Conservation (phyloP, 2,329 filamentous ascomycete genomes). For the Bipolaris sorokiniana region DNA sequence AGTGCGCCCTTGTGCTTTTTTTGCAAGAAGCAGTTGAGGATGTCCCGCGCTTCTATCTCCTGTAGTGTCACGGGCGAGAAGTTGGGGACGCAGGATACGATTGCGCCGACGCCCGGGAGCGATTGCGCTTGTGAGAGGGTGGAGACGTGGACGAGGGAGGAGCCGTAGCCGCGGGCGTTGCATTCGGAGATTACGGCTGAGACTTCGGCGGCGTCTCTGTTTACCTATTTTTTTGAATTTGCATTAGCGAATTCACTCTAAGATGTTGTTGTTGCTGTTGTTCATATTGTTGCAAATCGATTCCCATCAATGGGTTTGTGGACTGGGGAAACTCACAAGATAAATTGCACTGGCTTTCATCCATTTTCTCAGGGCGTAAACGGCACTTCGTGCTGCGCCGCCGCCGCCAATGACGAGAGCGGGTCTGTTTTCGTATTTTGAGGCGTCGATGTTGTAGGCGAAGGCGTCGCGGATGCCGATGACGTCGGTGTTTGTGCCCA, state of each 20-base stretch:
- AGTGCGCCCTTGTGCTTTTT: constrained; percentile 68
- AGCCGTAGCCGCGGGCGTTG: constrained; percentile 63
- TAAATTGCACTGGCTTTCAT: constrained; percentile 73
- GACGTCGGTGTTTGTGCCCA: constrained; percentile 83
- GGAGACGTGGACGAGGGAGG: constrained; percentile 65
- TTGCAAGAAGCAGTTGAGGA: constrained; percentile 59
- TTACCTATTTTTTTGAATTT: constrained; percentile 52
- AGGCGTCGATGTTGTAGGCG: constrained; percentile 54
- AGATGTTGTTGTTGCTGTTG: too few species aligned
- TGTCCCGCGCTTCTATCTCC: constrained; percentile 65
- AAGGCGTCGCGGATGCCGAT: constrained; percentile 79
- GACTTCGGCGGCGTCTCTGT: constrained; percentile 72
- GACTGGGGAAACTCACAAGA: constrained; percentile 55
- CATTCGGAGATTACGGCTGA: constrained; percentile 71
- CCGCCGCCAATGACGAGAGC: constrained; percentile 79
- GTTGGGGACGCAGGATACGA: constrained; percentile 78
- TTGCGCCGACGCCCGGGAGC: constrained; percentile 67
- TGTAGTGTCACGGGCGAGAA: constrained; percentile 69
- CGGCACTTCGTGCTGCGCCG: constrained; percentile 76
- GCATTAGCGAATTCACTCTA: not conserved
- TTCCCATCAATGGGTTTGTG: too few species aligned
- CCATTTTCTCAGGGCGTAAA: constrained; percentile 75
- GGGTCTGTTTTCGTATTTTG: constrained; percentile 63
- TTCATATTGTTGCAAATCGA: too few species aligned
- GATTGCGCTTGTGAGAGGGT: constrained; percentile 64